Base-by-base conservation (phyloP, 176 grass and related monocot genomes). In the Pontederia crassipes region DNA sequence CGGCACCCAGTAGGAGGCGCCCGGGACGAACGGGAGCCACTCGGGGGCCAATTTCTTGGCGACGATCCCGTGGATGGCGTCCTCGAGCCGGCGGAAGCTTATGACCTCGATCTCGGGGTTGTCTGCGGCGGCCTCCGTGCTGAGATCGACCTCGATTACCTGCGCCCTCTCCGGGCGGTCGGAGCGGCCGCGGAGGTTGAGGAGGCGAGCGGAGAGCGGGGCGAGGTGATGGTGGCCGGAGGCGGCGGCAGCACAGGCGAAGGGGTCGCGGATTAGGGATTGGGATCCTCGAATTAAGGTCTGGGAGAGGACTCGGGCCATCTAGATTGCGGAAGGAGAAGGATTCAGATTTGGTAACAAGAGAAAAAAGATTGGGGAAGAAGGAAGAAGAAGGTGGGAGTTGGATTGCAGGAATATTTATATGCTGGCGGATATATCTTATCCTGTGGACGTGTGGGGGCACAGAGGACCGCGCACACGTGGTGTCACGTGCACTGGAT, bases 1-100 rank as follows among this genome's bases (percentile, higher is more conserved):
- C 4, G 60, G 71, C 12, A 74, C 51, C 71, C 71, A 74, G 52
- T 64, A 57, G 17, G 71, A 74, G 18, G 71, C 55, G 9, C 71
- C 71, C 2, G 71, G 71, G 17, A 74, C 16, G 32, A 74, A 64
- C 8, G 60, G 60, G 40, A 74, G 60, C 71, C 71, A 74, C 8
- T 64, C 59, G 12, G 71, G 71, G 1, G 71, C 60, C 12, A 40
- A 45, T 32, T 60, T 51, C 11, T 52, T 59, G 18, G 48, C 14
- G 60, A 62, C 47, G 35, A 56, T 64, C 6, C 49, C 40, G 52
- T 56, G 71, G 59, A 74, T 55, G 40, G 51, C 51, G 17, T 74
- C 51, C 59, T 55, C 60, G 17, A 55, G 28, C 49, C 51, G 58
- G 1, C 60, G 28, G 9, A 61, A 11, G 69, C 56, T 50, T 20